Evolutionary conservation across 306 rosid species (phyloP).

Genomic region (Pyrus pyrifolia): DNA sequence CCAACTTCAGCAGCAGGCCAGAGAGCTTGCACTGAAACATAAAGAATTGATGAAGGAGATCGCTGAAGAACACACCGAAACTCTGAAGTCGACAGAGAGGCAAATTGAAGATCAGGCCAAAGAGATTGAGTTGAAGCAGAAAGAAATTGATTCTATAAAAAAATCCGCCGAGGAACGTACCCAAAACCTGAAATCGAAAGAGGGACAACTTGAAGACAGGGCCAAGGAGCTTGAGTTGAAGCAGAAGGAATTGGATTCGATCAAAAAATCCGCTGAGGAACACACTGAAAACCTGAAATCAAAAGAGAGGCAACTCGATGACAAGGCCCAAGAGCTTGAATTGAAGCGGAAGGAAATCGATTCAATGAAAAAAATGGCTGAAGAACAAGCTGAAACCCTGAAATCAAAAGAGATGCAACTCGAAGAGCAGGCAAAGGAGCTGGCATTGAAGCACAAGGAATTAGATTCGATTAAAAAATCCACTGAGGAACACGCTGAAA

Average conservation of each 20-base stretch:
- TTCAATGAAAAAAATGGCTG: too few relatives aligned
- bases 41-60: background rate
- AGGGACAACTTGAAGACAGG: background rate
- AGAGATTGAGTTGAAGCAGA: slow-evolving; percentile 21
- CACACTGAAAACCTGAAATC: background rate
- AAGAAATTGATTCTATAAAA: slow-evolving; percentile 9
- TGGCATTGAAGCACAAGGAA: too few relatives aligned
- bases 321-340: too few relatives aligned
- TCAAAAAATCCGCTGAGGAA: background rate
- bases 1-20: background rate
- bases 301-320: too few relatives aligned
- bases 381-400: too few relatives aligned
- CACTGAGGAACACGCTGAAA: background rate
- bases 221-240: background rate
- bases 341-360: too few relatives aligned
- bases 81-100: slow-evolving; percentile 11
- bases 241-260: background rate
- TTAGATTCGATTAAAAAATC: background rate
- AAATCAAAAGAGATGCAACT: too few relatives aligned
- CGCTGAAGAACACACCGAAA: background rate
- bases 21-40: background rate
- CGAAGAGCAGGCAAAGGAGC: too few relatives aligned
- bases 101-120: slow-evolving; percentile 7
- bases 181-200: slow-evolving; percentile 1
- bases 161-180: slow-evolving; percentile 5